Percentiles rank a stretch among this genome's conserved stretches.
These are phyloP conservation scores for Aspergillus egyptiacus DNA, from an alignment of 495 filamentous ascomycete genomes.

Conservation along the genomic window DNA sequence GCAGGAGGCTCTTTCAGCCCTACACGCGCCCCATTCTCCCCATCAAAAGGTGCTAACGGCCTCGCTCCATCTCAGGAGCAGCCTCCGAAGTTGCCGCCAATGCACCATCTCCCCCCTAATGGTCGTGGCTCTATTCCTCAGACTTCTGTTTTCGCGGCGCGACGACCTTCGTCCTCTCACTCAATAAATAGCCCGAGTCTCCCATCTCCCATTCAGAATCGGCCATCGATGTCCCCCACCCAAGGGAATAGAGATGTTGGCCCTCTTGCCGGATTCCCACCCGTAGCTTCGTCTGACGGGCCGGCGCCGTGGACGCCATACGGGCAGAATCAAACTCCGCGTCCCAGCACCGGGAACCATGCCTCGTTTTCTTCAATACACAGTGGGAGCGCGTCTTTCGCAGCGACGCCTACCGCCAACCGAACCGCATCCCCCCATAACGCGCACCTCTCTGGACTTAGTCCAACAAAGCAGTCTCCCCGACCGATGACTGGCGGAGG, in stretches of 20 bases:
- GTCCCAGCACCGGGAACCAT: constrained; percentile 25
- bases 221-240: constrained; percentile 46
- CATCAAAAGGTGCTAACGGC: constrained; percentile 32
- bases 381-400: constrained; percentile 20
- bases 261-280: constrained; percentile 41
- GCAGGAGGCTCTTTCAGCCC: constrained; percentile 29
- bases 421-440: constrained; percentile 41
- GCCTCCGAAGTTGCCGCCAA: constrained; percentile 27
- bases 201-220: constrained; percentile 39
- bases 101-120: constrained; percentile 30
- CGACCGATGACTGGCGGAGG: constrained; percentile 44
- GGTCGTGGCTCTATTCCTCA: constrained; percentile 20
- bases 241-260: constrained; percentile 45
- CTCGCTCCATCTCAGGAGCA: constrained; percentile 22
- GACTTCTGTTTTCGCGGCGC: constrained; percentile 31
- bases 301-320: constrained; percentile 32
- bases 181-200: constrained; percentile 34
- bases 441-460: constrained; percentile 60
- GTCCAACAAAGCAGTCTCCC: constrained; percentile 67
- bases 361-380: constrained; percentile 30
- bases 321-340: constrained; percentile 31
- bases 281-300: constrained; percentile 24
- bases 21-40: constrained; percentile 34
- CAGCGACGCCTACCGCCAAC: constrained; percentile 31
- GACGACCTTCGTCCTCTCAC: constrained; percentile 44